Evolutionary conservation across 2,329 filamentous ascomycete genomes (phyloP), one percentile per base, ranked within the genome.

Genomic region (Diaporthe citriasiana): DNA sequence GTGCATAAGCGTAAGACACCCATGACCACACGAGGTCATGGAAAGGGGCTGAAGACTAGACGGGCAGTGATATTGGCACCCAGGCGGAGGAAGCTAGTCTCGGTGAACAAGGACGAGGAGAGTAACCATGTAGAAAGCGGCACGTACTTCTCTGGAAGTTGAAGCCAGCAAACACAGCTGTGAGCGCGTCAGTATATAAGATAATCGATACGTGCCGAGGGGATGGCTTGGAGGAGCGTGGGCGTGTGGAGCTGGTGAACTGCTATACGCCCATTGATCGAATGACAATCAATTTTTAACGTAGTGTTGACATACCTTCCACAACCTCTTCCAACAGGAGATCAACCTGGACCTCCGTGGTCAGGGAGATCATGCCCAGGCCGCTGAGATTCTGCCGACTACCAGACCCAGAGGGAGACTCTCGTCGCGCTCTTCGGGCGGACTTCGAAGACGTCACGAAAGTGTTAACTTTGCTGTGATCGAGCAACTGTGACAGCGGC

Each of bases 381-480:
- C 63, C 63, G 27, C 33, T 17, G 5, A 68, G 1, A 53, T n/a
- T 7, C 3, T 9, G 45, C 40, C 47, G 33, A 6, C 9, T 6
- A 2, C 22, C 30, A 60, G 66, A 12, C 42, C 45, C 56, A 71
- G 19, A 9, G 65, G 63, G 71, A 4, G 40, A 19, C 5, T 17
- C 42, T 13, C 42, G 30, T 12, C 30, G 35, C 8, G 55, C 35
- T 27, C 7, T 50, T 13, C 74, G 12, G 1, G 56, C 56, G 9
- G 55, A 35, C 30, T 40, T 70, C 22, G 71, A 70, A 65, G 75
- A 55, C 66, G 77, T 68, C 70, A 78, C 76, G 40, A 78, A 76
- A 42, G 75, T 79, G 76, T 87, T 86, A 57, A 90, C 87, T 75
- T 89, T 89, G 73, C 86, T 87, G 63, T 87, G 88, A 56, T 85